Evolutionary conservation across 345 rosid species (phyloP).

Genomic region (Brassica napus): Da-Ae NC_063435.1:15368501-15369000

Average conservation of each 20-base stretch:
- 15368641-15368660: constrained; percentile 57
- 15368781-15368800: background rate
- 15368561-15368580: constrained; percentile 61
- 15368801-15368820: background rate
- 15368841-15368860: background rate
- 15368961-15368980: constrained; percentile 89
- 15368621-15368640: constrained; percentile 55
- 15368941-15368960: constrained; percentile 94
- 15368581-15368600: constrained; percentile 58
- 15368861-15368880: background rate
- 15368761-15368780: background rate
- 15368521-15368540: constrained; percentile 81
- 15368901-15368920: background rate
- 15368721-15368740: constrained; percentile 2
- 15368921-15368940: constrained; percentile 71
- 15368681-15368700: constrained; percentile 51
- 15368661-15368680: constrained; percentile 54
- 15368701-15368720: background rate
- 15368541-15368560: constrained; percentile 77
- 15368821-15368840: background rate
- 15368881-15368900: constrained; percentile 6
- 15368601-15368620: constrained; percentile 39
- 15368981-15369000: constrained; percentile 96
- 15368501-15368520: constrained; percentile 75
- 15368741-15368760: constrained; percentile 9